Evolutionary conservation across 192 early-diverging fungal species (phyloP), one percentile per base, ranked within the genome.

Genomic region (Backusella psychrophila): DNA sequence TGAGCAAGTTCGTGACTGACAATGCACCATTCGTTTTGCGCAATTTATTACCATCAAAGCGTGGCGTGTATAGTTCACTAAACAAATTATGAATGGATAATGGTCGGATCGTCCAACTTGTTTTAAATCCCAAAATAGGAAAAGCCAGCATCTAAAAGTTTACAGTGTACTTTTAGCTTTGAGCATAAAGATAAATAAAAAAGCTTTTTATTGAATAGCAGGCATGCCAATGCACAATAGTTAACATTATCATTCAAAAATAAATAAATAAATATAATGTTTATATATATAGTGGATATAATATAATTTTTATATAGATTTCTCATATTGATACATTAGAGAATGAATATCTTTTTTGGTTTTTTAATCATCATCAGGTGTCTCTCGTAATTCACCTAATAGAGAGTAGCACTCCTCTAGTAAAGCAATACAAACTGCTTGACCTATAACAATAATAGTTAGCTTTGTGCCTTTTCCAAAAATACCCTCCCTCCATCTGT

Each of bases 351-450:
- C 15, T 49, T 49, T 49, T 49, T 33, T 33, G 31, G 31, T 2
- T 33, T 49, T 49, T 59, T 29, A 59, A 26, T 59, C 21, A 19
- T 59, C 23, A 12, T 59, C 11, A 0, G 56, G 0, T 26, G 85
- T 76, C 5, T 91, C 84, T 80, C 91, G 89, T 19, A 94, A 80
- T 74, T 91, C 89, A 52, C 91, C 91, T 71, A 93, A 81, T 69
- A 94, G 85, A 81, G 94, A 91, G 71, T 96, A 95, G 79, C 96
- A 96, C 76, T 97, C 92, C 66, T 93, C 91, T 73, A 97, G 86
- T 63, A 96, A 77, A 46, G 89, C 89, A 74, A 92, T 90, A 63
- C 95, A 89, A 23, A 95, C 84, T 29, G 93, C 94, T 84, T 97
- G 96, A 17, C 96, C 77, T 77, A 69, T 33, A 7, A 7, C 33